Evolutionary conservation across 352 stramenopile genomes (phyloP).

Genomic region (Pythium pyrilobum): DNA sequence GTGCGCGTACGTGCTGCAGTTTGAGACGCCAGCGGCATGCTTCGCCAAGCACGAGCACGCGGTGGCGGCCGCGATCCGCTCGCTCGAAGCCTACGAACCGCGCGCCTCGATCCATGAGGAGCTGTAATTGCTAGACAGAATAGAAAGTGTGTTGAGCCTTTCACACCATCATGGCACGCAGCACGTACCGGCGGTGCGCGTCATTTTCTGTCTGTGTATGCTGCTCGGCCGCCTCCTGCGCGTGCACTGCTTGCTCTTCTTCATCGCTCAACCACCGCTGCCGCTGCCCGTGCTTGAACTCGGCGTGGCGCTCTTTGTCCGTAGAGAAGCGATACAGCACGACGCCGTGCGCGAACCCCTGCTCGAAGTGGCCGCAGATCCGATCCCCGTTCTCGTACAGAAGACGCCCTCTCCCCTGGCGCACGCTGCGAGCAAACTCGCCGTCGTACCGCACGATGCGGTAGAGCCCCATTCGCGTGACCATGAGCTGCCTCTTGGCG

Average conservation of each 20-base stretch:
- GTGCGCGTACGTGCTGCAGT: conserved; percentile 85
- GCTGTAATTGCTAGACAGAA: conserved; percentile 1
- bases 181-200: conserved; percentile 4
- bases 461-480: conserved; percentile 32
- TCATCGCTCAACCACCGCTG: conserved; percentile 42
- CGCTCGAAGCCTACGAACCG: background rate
- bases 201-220: conserved; percentile 2
- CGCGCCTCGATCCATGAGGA: background rate
- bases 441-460: conserved; percentile 51
- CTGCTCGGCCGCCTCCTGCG: conserved; percentile 2
- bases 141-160: no score
- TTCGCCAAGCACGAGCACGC: background rate
- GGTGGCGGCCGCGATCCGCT: background rate
- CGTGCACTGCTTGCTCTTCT: conserved; percentile 28
- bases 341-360: conserved; percentile 42
- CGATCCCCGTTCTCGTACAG: conserved; percentile 57
- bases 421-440: conserved; percentile 34
- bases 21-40: conserved; percentile 68
- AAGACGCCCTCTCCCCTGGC: conserved; percentile 41
- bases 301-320: conserved; percentile 27
- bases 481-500: conserved; percentile 1
- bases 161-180: conserved; percentile 9
- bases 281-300: conserved; percentile 34
- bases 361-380: conserved; percentile 34
- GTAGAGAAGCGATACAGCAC: conserved; percentile 37